phyloP scores from a whole-genome alignment of 2,329 filamentous ascomycete genomes.

The Claviceps fusiformis region DNA sequence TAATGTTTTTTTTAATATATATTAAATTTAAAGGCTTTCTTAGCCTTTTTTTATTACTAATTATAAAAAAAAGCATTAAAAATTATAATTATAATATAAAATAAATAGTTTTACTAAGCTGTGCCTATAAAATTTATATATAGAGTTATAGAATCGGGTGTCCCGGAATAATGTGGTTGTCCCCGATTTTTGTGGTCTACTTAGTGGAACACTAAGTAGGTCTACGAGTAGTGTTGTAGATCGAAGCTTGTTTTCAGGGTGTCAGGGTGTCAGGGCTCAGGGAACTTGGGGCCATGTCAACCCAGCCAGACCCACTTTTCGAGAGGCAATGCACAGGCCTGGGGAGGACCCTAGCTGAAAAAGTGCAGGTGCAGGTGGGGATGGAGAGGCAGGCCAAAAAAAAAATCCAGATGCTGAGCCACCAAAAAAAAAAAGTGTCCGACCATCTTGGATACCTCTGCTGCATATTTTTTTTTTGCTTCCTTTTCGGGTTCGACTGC shows the following conservation, averaged over 20 bases:
- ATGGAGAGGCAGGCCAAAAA: background rate
- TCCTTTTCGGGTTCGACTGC: background rate
- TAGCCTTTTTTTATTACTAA: too few relatives aligned
- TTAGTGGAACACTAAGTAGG: too few relatives aligned
- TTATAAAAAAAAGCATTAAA: too few relatives aligned
- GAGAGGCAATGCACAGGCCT: background rate
- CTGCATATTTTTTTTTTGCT: background rate
- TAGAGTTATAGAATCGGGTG: too few relatives aligned
- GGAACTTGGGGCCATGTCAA: background rate
- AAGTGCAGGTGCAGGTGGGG: background rate
- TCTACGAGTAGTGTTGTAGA: background rate
- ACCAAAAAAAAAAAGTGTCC: constrained; percentile 3
- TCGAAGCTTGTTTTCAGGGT: background rate
- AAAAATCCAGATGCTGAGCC: background rate
- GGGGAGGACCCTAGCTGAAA: background rate
- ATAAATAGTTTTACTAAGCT: too few relatives aligned
- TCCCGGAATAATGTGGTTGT: too few relatives aligned
- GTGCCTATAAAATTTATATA: too few relatives aligned
- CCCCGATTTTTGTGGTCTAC: too few relatives aligned
- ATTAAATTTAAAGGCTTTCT: too few relatives aligned
- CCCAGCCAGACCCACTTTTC: background rate
- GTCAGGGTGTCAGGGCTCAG: too few relatives aligned
- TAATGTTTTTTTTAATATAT: too few relatives aligned
- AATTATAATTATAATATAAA: too few relatives aligned
- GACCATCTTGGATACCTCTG: constrained; percentile 7